Evolutionary conservation across 345 rosid genomes (phyloP).

Genomic region (Erodium maritimum): DNA sequence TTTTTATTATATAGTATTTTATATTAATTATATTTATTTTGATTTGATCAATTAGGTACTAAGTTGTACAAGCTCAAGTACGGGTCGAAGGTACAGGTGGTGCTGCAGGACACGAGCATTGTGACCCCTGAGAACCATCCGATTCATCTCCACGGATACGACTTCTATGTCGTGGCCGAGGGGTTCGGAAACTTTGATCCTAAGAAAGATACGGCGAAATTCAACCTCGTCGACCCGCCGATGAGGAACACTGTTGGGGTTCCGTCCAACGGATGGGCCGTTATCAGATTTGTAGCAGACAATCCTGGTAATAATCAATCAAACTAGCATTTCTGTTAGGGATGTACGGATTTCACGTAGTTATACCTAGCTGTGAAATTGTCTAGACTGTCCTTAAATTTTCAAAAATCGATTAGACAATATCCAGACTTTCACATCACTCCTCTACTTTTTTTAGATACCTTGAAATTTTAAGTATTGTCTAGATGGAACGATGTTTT

Average conservation of each 20-base stretch:
- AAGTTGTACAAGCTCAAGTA: conserved; percentile 54
- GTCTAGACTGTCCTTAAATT: too few relatives aligned
- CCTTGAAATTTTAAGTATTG: too few relatives aligned
- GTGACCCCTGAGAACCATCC: conserved; percentile 84
- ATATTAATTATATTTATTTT: too few relatives aligned
- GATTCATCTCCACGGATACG: conserved; percentile 87
- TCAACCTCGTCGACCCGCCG: conserved; percentile 87
- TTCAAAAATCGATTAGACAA: too few relatives aligned
- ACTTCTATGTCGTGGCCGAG: conserved; percentile 73
- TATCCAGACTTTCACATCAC: too few relatives aligned
- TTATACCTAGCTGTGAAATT: too few relatives aligned
- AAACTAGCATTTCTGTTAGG: too few relatives aligned
- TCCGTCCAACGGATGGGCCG: conserved; percentile 80
- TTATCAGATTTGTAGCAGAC: conserved; percentile 82
- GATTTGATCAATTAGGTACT: too few relatives aligned
- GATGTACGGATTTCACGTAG: too few relatives aligned
- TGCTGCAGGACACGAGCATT: conserved; percentile 74
- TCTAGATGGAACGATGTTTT: too few relatives aligned
- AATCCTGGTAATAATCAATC: conserved; percentile 59
- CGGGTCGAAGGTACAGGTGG: conserved; percentile 70
- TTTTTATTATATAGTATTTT: too few relatives aligned
- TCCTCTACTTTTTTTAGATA: too few relatives aligned
- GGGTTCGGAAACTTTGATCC: conserved; percentile 90
- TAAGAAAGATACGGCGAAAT: conserved; percentile 47
- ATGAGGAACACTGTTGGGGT: conserved; percentile 78